These are phyloP conservation scores for Quercus phellos DNA, from an alignment of 331 rosid species.

Conservation along the genomic window DNA sequence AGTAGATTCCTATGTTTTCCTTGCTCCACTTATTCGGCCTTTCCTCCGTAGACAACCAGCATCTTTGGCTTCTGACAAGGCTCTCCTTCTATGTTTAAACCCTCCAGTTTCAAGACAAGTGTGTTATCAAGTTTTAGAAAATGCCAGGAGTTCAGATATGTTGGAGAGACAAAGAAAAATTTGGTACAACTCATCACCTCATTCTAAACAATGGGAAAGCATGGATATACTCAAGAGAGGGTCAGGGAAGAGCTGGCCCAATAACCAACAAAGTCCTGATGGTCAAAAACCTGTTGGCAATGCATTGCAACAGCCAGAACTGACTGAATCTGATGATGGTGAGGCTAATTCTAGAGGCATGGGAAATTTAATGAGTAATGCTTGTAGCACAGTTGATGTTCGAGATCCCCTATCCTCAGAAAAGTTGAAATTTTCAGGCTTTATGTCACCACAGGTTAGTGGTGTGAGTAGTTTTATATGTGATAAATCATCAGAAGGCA, in stretches of 20 bases:
- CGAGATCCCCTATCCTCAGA: constrained; percentile 62
- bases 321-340: constrained; percentile 55
- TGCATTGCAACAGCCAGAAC: constrained; percentile 49
- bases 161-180: constrained; percentile 93
- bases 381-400: constrained; percentile 48
- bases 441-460: constrained; percentile 81
- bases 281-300: constrained; percentile 43
- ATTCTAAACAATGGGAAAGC: constrained; percentile 83
- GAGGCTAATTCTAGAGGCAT: constrained; percentile 69
- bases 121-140: constrained; percentile 73
- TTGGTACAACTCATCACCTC: constrained; percentile 88
- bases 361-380: constrained; percentile 55
- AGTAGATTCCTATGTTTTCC: constrained; percentile 89
- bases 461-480: constrained; percentile 60
- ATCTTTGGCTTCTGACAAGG: constrained; percentile 78
- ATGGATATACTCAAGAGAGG: constrained; percentile 68
- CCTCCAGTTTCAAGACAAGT: constrained; percentile 77
- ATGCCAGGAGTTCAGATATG: constrained; percentile 93
- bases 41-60: constrained; percentile 85
- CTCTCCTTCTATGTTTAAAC: constrained; percentile 73
- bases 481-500: constrained; percentile 86
- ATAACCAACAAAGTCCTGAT: constrained; percentile 48
- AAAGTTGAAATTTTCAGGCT: constrained; percentile 82
- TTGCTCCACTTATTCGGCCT: constrained; percentile 85
- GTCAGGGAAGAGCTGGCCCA: constrained; percentile 59